Percentiles rank a stretch among this genome's conserved stretches.
Evolutionary conservation across 116 monocot species (phyloP).

Genomic region (Trichopus zeylanicus): DNA sequence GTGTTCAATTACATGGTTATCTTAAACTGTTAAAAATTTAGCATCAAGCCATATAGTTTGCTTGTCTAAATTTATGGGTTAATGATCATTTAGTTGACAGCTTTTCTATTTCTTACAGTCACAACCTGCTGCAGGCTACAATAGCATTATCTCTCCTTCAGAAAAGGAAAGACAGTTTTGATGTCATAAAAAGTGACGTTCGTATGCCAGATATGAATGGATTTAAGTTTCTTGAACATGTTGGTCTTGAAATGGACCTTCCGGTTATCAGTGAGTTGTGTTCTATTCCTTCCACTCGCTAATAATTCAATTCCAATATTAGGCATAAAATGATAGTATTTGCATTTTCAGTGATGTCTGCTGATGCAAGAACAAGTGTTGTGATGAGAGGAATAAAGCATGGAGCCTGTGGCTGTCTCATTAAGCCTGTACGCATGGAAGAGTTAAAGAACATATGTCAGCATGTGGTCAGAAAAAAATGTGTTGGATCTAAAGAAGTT

Average conservation of each 20-base stretch:
- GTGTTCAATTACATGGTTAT: too few species aligned
- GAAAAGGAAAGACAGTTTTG: constrained; percentile 20
- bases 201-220: constrained; percentile 47
- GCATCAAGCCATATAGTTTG: too few species aligned
- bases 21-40: too few species aligned
- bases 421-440: constrained; percentile 34
- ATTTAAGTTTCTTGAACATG: constrained; percentile 24
- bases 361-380: constrained; percentile 26
- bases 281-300: background rate
- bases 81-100: too few species aligned
- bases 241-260: constrained; percentile 42
- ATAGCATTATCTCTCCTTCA: too few species aligned
- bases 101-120: too few species aligned
- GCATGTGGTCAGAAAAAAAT: constrained; percentile 19
- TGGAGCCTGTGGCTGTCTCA: constrained; percentile 28
- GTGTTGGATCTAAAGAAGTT: too few species aligned
- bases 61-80: too few species aligned
- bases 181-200: constrained; percentile 33
- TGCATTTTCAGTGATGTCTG: constrained; percentile 31
- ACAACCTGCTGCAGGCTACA: too few species aligned
- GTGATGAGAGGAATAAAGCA: constrained; percentile 41
- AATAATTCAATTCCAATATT: background rate
- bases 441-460: constrained; percentile 32
- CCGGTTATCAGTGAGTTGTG: constrained; percentile 41
- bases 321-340: background rate